A percentile compares a stretch with the other conserved stretches of the same genome.
Conservation (phyloP, 148 eudicot species). For the Limonium bicolor region DNA sequence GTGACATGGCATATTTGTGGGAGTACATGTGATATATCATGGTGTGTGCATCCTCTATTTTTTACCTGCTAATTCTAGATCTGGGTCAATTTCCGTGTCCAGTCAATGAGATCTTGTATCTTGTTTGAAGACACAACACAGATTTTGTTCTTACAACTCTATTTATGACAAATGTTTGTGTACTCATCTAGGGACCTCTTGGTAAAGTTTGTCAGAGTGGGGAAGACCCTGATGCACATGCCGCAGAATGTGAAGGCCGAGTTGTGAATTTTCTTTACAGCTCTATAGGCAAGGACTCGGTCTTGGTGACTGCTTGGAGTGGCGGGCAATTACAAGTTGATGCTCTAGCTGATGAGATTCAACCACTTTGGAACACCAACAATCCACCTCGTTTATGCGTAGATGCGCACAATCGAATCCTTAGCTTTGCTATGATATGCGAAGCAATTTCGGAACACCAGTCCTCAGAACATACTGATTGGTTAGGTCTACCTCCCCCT, state of each 20-base stretch:
- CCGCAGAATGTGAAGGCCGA: slow-evolving; percentile 50
- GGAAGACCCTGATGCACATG: slow-evolving; percentile 25
- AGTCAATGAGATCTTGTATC: no score
- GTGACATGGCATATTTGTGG: no score
- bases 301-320: slow-evolving; percentile 81
- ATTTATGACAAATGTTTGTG: no score
- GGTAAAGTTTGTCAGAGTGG: slow-evolving; percentile 36
- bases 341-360: slow-evolving; percentile 93
- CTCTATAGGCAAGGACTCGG: slow-evolving; percentile 69
- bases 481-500: slow-evolving; percentile 89
- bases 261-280: slow-evolving; percentile 75
- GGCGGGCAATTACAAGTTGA: slow-evolving; percentile 88
- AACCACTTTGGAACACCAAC: slow-evolving; percentile 67
- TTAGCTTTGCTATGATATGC: slow-evolving; percentile 92
- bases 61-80: no score
- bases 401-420: slow-evolving; percentile 41
- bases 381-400: slow-evolving; percentile 61
- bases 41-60: no score
- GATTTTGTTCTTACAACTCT: no score
- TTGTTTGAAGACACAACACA: no score
- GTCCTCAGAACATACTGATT: slow-evolving; percentile 37
- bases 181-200: slow-evolving; percentile 94
- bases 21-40: no score
- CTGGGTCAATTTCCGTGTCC: no score
- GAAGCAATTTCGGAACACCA: slow-evolving; percentile 37